phyloP scores from a whole-genome alignment of 177 flowering plant species.

The Telopea speciosissima region DNA sequence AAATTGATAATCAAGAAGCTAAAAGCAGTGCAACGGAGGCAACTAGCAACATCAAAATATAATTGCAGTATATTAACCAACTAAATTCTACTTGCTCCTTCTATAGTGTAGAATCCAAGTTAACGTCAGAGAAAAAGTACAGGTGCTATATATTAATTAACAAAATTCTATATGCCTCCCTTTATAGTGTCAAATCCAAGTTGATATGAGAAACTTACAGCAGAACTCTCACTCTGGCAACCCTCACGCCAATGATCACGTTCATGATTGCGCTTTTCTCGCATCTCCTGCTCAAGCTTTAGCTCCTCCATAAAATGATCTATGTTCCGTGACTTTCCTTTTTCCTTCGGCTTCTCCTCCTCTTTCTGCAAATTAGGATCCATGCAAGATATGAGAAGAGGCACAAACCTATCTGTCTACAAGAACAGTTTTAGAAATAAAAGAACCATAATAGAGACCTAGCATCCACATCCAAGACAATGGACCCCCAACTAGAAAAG shows the following conservation, averaged over 20 bases:
- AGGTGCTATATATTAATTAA: neutral
- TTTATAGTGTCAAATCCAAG: neutral
- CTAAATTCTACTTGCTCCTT: neutral
- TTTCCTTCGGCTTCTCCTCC: conserved; percentile 83
- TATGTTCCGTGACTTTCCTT: conserved; percentile 83
- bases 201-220: conserved; percentile 39
- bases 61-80: neutral
- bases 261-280: conserved; percentile 92
- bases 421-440: no score
- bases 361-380: conserved; percentile 46
- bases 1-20: neutral
- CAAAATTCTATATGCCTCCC: neutral
- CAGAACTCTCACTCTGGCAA: conserved; percentile 58
- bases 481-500: no score
- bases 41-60: neutral
- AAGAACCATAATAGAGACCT: no score
- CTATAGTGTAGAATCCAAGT: neutral
- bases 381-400: neutral
- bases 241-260: conserved; percentile 86
- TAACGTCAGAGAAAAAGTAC: neutral
- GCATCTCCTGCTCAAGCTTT: conserved; percentile 93
- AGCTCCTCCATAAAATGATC: conserved; percentile 98
- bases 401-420: no score
- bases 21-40: neutral
- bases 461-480: no score